phyloP scores from a whole-genome alignment of 768 basidiomycete species.

The Crassisporium funariophilum region DNA sequence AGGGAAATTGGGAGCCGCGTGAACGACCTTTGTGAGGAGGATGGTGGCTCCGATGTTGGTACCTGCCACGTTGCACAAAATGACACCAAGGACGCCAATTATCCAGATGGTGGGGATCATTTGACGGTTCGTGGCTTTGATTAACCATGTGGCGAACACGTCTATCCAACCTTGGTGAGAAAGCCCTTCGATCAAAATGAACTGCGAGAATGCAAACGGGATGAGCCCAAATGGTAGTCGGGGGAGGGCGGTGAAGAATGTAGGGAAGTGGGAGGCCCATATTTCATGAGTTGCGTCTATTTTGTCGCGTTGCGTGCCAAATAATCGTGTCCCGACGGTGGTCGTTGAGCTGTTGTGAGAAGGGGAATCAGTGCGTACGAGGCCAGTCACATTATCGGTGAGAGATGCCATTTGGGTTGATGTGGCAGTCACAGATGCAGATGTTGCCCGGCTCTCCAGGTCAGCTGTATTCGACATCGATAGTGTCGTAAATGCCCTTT shows the following conservation, averaged over 20 bases:
- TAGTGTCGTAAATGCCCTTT: conserved; percentile 29
- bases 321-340: conserved; percentile 13
- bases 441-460: conserved; percentile 19
- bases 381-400: too few species aligned
- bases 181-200: conserved; percentile 89
- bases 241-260: conserved; percentile 61
- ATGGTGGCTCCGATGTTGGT: conserved; percentile 94
- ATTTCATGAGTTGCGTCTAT: conserved; percentile 15
- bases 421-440: conserved; percentile 17
- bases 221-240: conserved; percentile 81
- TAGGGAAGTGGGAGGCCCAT: conserved; percentile 58
- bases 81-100: conserved; percentile 69
- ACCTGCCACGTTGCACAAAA: conserved; percentile 80
- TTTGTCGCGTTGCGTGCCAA: conserved; percentile 18
- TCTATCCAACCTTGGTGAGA: conserved; percentile 85
- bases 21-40: conserved; percentile 79
- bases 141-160: conserved; percentile 74
- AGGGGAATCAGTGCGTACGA: too few species aligned
- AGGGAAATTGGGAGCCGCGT: conserved; percentile 39
- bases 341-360: too few species aligned
- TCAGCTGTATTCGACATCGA: conserved; percentile 17
- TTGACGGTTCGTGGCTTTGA: conserved; percentile 41
- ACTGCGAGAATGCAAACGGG: conserved; percentile 93
- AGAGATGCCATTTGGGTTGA: conserved; percentile 4
- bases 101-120: conserved; percentile 61